Evolutionary conservation across 208 protist species (phyloP).

Genomic region (Kentomonas sorsogonicus): DNA sequence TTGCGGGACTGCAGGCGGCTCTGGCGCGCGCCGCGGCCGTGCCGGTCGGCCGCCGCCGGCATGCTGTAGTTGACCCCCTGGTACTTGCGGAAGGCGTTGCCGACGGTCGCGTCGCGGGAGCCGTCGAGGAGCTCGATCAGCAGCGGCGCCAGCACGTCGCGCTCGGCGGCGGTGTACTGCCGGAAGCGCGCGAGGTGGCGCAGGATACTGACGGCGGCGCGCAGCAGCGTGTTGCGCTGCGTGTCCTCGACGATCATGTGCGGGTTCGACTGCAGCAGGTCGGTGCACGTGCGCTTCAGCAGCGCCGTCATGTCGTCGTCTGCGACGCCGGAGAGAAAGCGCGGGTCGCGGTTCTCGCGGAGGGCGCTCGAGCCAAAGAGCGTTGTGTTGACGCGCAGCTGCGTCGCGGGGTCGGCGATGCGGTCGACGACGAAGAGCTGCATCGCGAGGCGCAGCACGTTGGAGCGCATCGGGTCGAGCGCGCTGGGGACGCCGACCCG

Average conservation of each 20-base stretch:
- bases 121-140: conserved; percentile 53
- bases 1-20: background rate
- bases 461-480: conserved; percentile 42
- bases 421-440: conserved; percentile 44
- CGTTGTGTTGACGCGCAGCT: conserved; percentile 58
- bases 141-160: conserved; percentile 36
- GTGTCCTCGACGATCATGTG: conserved; percentile 55
- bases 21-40: background rate
- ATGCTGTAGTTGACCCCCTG: background rate
- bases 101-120: conserved; percentile 30
- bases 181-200: conserved; percentile 37
- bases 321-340: conserved; percentile 31
- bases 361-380: conserved; percentile 66
- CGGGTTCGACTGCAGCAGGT: conserved; percentile 55
- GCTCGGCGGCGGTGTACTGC: conserved; percentile 51
- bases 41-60: background rate
- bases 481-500: conserved; percentile 21
- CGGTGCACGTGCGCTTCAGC: conserved; percentile 39
- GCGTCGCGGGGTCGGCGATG: conserved; percentile 34
- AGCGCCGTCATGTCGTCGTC: conserved; percentile 44
- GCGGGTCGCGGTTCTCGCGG: conserved; percentile 16
- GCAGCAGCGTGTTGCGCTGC: conserved; percentile 39
- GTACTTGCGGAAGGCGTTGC: background rate
- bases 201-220: conserved; percentile 34
- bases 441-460: conserved; percentile 52